Base-by-base conservation (phyloP, 371 early-diverging fungal species). In the Dichotomocladium elegans region DNA sequence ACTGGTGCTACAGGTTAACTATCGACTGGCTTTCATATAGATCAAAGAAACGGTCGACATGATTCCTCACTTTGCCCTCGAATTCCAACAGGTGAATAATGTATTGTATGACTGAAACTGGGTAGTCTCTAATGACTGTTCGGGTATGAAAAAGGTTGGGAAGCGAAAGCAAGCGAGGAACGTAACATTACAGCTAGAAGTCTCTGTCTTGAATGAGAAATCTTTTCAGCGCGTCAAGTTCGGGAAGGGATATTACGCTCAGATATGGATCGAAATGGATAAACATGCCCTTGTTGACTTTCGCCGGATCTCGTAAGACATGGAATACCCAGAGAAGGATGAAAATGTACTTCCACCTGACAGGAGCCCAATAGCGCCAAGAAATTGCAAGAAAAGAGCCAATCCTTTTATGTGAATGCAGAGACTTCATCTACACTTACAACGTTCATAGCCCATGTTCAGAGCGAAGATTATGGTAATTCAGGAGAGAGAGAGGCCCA, bases 401-500 rank as follows among this genome's bases (percentile, higher is more conserved):
- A 62, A 3, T 21, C 3, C 3, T 65, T 69, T 30, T 34, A 53
- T 3, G 15, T 77, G 8, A 30, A 44, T 41, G 50, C 65, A 0
- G 34, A 50, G 19, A 15, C 66, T 0, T 51, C 17, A 2, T 42
- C 40, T 2, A 33, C 55, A 14, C 40, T 40, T 9, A 60, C 45
- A 22, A 29, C 2, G 0, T 47, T 73, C 1, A 46, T 34, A 21
- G 65, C 60, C 35, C 49, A 65, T 41, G 31, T 74, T 3, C 61
- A 70, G 28, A 67, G 67, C 27, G 78, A 74, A 51, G 67, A 72
- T 19, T 74, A 66, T 55, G 57, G 78, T 70, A 67, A 46, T 41
- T 42, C 15, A n/a, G n/a, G n/a, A n/a, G n/a, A n/a, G n/a, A n/a
- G n/a, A n/a, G n/a, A n/a, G n/a, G n/a, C n/a, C n/a, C n/a, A n/a